A percentile compares a stretch with the other conserved stretches of the same genome.
Conservation (phyloP, 2,329 filamentous ascomycete species). For the Xylariaceae sp. region DNA sequence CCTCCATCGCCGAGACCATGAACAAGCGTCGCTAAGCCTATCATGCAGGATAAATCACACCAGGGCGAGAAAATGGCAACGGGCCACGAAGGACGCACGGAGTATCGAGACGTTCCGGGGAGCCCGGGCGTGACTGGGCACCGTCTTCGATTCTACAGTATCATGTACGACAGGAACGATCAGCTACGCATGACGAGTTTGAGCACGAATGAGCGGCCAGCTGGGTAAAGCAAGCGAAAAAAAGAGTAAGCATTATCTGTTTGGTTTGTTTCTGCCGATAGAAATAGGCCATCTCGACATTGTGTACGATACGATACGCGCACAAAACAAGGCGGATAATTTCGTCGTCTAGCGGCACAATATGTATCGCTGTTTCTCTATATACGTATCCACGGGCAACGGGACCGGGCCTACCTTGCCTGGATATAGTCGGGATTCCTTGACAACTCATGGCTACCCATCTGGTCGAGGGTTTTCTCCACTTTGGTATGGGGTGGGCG, state of each 20-base stretch:
- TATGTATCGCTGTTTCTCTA: not conserved
- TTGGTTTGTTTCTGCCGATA: not conserved
- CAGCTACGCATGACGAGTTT: constrained; percentile 2
- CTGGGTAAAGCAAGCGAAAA: not conserved
- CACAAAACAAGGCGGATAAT: not conserved
- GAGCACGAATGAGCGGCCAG: not conserved
- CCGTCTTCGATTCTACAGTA: not conserved
- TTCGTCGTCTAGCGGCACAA: not conserved
- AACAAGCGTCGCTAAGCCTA: constrained; percentile 31
- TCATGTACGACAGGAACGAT: constrained; percentile 6
- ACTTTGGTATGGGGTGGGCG: not conserved
- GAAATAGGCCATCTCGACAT: not conserved
- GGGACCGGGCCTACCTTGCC: not conserved
- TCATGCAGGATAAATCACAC: not conserved
- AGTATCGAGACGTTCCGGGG: not conserved
- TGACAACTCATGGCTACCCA: not conserved
- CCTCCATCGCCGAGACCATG: constrained; percentile 30
- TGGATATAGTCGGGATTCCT: not conserved
- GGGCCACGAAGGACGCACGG: not conserved
- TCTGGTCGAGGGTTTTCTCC: not conserved
- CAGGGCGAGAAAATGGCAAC: not conserved
- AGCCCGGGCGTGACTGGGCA: not conserved
- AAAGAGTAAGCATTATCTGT: not conserved
- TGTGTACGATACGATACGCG: not conserved
- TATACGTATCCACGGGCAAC: not conserved